Conservation (phyloP, 345 rosid genomes). For the Eucalyptus coolabah region DNA sequence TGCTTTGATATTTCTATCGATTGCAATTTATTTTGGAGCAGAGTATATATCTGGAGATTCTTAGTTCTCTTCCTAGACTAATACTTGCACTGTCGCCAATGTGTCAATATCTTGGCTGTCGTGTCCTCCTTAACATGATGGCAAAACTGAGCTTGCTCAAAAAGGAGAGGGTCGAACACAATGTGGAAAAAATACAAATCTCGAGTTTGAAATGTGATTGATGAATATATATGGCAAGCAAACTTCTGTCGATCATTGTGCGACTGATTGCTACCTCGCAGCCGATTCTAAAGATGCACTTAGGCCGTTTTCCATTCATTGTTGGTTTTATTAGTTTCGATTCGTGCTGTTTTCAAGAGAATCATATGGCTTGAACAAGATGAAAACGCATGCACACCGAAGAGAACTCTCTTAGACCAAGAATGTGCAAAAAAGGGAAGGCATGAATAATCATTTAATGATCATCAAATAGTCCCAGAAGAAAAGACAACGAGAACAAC, state of each 20-base stretch:
- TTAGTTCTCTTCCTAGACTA: neutral
- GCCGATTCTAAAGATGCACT: neutral
- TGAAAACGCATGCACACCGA: neutral
- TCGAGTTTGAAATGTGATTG: neutral
- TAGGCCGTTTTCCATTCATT: neutral
- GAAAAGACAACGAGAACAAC: neutral
- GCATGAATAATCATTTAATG: neutral
- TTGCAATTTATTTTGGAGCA: neutral
- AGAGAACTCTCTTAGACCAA: neutral
- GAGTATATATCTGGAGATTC: neutral
- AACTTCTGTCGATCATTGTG: neutral
- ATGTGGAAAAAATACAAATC: neutral
- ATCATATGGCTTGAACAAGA: neutral
- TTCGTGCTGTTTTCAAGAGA: neutral
- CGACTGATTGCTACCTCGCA: neutral
- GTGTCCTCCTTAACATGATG: neutral
- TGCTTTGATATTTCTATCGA: neutral
- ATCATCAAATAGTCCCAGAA: neutral
- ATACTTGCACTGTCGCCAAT: neutral
- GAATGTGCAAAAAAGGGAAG: neutral
- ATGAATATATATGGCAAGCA: neutral
- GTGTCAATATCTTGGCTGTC: neutral
- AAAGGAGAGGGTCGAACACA: neutral
- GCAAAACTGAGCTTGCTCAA: neutral
- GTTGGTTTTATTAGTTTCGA: neutral